Conservation (phyloP, 495 filamentous ascomycete genomes). For the Penicillium maclennaniae region DNA sequence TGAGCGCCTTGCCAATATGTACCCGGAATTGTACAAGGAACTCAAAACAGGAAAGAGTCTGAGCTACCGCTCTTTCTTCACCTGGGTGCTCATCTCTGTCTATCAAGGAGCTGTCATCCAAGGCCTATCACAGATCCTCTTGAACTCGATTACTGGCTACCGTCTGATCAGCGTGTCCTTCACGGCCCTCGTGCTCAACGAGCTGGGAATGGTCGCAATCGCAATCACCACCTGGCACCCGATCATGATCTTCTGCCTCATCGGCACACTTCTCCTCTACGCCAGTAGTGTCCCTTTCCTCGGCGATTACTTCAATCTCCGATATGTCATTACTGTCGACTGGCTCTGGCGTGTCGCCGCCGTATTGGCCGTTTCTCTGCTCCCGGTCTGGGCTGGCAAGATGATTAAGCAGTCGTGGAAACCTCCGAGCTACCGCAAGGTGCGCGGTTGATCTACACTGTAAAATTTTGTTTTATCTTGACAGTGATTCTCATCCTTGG, state of each 20-base stretch:
- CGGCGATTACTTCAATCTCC: conserved; percentile 83
- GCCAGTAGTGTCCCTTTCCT: conserved; percentile 83
- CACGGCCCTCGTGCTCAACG: conserved; percentile 88
- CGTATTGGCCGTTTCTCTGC: conserved; percentile 70
- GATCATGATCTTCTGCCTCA: conserved; percentile 79
- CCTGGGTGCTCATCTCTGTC: conserved; percentile 92
- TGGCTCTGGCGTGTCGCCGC: conserved; percentile 87
- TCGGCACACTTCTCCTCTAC: conserved; percentile 78
- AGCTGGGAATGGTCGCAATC: conserved; percentile 93
- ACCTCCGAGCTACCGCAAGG: conserved; percentile 94
- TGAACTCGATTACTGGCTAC: conserved; percentile 61
- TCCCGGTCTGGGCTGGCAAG: conserved; percentile 86
- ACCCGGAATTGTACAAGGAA: conserved; percentile 97
- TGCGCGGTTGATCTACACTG: conserved; percentile 57
- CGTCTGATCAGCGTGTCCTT: conserved; percentile 88
- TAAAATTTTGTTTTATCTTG: conserved; percentile 1
- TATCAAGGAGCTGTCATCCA: conserved; percentile 96
- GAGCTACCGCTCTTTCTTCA: conserved; percentile 90
- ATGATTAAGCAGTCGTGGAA: conserved; percentile 75
- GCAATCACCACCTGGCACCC: conserved; percentile 97
- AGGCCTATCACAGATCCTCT: conserved; percentile 81
- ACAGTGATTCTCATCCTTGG: not conserved
- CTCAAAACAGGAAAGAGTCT: conserved; percentile 78
- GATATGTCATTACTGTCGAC: conserved; percentile 69
- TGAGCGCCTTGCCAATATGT: conserved; percentile 86